Base-by-base conservation (phyloP, 352 stramenopile genomes). In the Plasmopara muralis region DNA sequence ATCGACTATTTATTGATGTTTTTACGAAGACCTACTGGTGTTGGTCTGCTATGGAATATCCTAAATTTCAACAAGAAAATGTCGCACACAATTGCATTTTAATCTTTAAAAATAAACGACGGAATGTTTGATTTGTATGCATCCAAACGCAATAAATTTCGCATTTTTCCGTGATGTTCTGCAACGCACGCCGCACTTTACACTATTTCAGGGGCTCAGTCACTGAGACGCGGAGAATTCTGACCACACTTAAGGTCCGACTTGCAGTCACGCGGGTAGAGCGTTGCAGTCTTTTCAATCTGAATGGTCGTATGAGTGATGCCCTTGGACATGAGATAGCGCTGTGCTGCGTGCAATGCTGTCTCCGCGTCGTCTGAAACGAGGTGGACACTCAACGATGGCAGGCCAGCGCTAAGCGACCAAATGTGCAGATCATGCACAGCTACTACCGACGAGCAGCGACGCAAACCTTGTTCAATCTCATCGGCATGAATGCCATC, bases 341-440 rank as follows among this genome's bases (percentile, higher is more conserved):
- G 62, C 54, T 94, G 83, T n/a, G 82, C 77, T 31, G 77, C 66
- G 37, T 83, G 65, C 38, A 92, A 68, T 33, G 81, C 73, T 35
- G 71, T 68, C 50, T 90, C 79, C 5, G 74, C 64, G 33, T 89
- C 68, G 29, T 80, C 68, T 33, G 72, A 87, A 28, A 89, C 60
- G 45, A 98, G 66, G 67, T 99, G 96, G 18, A 98, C 94, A 50
- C 85, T 97, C 25, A 99, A 71, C 16, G 85, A 87, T 9, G 77
- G 76, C 30, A 91, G 59, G 0, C 93, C 93, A 9, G 95, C 82
- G 25, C 86, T 98, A 45, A 99, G 88, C 47, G 74, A 95, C 97
- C 97, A 99, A 53, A 99, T 97, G 76, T 99, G 96, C 53, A 99
- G 71, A 68, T 99, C 93, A 72, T 99, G 96, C 12, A 98, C 88